Evolutionary conservation across 371 early-diverging fungal species (phyloP), one percentile per base, ranked within the genome.

Genomic region (Choanephora cucurbitarum): DNA sequence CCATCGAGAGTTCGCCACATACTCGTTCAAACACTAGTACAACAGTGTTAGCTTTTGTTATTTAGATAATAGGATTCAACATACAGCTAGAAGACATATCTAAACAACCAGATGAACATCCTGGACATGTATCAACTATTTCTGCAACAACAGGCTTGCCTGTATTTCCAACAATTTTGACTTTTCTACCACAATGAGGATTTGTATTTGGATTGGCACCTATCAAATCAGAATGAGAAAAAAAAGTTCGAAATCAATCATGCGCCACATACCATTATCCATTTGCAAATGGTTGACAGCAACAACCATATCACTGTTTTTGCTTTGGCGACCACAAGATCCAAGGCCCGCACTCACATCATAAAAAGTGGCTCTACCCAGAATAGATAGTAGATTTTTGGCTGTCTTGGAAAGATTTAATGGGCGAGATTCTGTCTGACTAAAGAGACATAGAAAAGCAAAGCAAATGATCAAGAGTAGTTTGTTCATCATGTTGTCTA

Each of bases 111-210:
- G 53, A 49, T 37, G 57, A 64, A 57, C 86, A 85, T 17, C 60
- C 77, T 11, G 80, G 81, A 61, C 87, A 87, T 49, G 67, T 70
- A 55, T 86, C 86, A 6, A 77, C 67, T 8, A 83, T 54, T 17
- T 63, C 73, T 28, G 81, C 84, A 19, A 57, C 62, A 4, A 82
- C 69, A 1, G 70, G 58, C 32, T 75, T 77, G 21, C 70, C 64
- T 13, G 37, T 37, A 21, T 44, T 10, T 17, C 61, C 61, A 33
- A 48, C 21, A 10, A 60, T 61, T 13, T 40, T 44, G 23, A 57
- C 44, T 39, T 46, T 50, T 32, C 49, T 50, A 17, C 58, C 45
- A 40, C 65, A 69, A 3, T 55, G 28, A 11, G 51, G 43, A 31
- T 70, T 74, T 3, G 31, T 50, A 40, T 74, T 74, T 5, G 74